Percentiles rank a stretch among this genome's conserved stretches.
phyloP scores from a whole-genome alignment of 805 yeast genomes.

The Monosporozyma siamensis region DNA sequence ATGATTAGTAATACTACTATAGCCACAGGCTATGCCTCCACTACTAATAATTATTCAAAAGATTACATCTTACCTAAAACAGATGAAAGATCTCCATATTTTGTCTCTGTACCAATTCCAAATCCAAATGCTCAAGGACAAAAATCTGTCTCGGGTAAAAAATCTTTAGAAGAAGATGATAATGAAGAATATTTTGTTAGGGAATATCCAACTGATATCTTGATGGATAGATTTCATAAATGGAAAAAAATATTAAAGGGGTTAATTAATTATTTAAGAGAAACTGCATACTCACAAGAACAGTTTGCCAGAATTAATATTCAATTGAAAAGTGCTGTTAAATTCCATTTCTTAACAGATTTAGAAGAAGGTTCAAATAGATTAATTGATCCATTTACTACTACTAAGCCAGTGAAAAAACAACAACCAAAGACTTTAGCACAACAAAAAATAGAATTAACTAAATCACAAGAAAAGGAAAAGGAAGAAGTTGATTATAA shows the following conservation, averaged over 20 bases:
- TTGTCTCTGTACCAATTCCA: slow-evolving; percentile 29
- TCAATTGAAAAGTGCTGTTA: slow-evolving; percentile 63
- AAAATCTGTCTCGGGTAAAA: not conserved
- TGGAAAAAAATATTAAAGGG: slow-evolving; percentile 75
- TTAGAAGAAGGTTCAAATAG: slow-evolving; percentile 28
- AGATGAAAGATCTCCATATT: slow-evolving; percentile 27
- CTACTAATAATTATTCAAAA: not conserved
- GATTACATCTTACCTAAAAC: slow-evolving; percentile 19
- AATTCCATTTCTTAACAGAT: slow-evolving; percentile 32
- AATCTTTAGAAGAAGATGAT: slow-evolving; percentile 10
- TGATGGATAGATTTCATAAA: slow-evolving; percentile 68
- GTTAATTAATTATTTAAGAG: slow-evolving; percentile 59
- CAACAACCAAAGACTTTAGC: slow-evolving; percentile 22
- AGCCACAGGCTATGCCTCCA: not conserved
- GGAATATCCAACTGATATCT: slow-evolving; percentile 64
- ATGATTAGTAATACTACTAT: not conserved
- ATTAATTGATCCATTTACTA: slow-evolving; percentile 42
- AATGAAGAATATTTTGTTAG: slow-evolving; percentile 21
- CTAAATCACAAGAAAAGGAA: slow-evolving; percentile 5
- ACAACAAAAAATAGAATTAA: slow-evolving; percentile 9
- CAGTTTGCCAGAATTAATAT: slow-evolving; percentile 58
- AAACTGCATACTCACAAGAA: slow-evolving; percentile 71
- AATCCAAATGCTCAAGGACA: slow-evolving; percentile 14
- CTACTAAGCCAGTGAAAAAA: slow-evolving; percentile 31
- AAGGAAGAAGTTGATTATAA: no score